Percentiles rank a stretch among this genome's conserved stretches.
Evolutionary conservation across 805 yeast species (phyloP).

Genomic region (Candida takata): DNA sequence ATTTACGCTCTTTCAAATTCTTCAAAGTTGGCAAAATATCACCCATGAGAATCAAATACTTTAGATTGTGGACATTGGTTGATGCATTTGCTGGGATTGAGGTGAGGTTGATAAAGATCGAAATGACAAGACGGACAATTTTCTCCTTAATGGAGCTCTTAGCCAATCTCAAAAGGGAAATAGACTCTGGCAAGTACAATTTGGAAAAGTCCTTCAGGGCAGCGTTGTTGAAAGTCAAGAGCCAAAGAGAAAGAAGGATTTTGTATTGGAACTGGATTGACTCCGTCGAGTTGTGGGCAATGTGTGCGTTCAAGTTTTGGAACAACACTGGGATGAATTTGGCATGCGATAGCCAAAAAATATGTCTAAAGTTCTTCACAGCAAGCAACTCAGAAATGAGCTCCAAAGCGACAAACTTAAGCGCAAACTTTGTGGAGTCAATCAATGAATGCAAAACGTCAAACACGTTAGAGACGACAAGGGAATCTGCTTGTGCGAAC

Average conservation of each 20-base stretch:
- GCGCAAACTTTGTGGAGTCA: conserved; percentile 36
- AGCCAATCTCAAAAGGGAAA: conserved; percentile 42
- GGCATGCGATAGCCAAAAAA: conserved; percentile 37
- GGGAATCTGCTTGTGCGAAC: conserved; percentile 14
- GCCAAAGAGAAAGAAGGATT: conserved; percentile 74
- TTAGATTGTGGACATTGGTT: conserved; percentile 43
- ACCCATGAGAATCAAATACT: conserved; percentile 63
- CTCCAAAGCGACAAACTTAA: conserved; percentile 59
- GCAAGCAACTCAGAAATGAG: conserved; percentile 55
- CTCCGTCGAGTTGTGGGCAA: conserved; percentile 26
- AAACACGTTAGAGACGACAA: conserved; percentile 16
- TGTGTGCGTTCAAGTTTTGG: conserved; percentile 31
- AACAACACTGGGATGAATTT: conserved; percentile 43
- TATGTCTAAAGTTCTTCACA: conserved; percentile 43
- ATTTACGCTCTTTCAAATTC: conserved; percentile 76
- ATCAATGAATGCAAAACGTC: conserved; percentile 12
- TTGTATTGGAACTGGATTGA: conserved; percentile 71
- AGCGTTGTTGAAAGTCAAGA: conserved; percentile 63
- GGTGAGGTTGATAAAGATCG: conserved; percentile 60
- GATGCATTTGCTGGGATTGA: conserved; percentile 26
- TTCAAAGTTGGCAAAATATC: conserved; percentile 66
- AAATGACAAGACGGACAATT: conserved; percentile 76
- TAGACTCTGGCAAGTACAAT: conserved; percentile 42
- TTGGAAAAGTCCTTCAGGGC: conserved; percentile 46
- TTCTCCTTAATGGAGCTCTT: conserved; percentile 88